These are phyloP conservation scores for Penicillium sp. DNA, from an alignment of 2,329 filamentous ascomycete species.

Conservation along the genomic window DNA sequence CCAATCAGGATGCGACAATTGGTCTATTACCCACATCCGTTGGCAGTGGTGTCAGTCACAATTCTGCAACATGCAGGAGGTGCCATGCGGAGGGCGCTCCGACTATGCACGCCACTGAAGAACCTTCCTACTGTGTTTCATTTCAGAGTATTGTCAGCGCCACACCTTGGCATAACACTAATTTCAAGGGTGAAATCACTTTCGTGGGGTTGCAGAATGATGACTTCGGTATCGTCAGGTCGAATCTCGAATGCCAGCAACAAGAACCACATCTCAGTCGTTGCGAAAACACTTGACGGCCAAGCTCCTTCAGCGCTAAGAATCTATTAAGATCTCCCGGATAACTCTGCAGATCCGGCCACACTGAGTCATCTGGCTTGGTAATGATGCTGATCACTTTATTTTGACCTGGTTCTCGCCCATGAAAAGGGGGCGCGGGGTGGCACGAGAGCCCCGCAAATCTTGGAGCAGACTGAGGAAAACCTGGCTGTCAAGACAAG, in stretches of 20 bases:
- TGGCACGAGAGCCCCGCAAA: neutral
- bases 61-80: slow-evolving; percentile 8
- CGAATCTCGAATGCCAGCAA: neutral
- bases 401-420: neutral
- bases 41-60: neutral
- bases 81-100: slow-evolving; percentile 5
- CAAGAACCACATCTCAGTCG: neutral
- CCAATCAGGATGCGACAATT: slow-evolving; percentile 2
- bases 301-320: neutral
- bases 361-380: neutral
- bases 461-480: neutral
- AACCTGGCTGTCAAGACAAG: neutral
- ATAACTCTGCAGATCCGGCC: neutral
- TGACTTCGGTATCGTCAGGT: neutral
- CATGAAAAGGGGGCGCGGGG: neutral
- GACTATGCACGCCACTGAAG: neutral
- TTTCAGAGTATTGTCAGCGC: neutral
- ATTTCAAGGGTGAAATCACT: neutral
- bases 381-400: neutral
- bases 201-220: neutral
- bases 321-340: neutral
- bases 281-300: neutral
- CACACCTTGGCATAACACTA: neutral
- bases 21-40: neutral
- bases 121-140: neutral